Evolutionary conservation across 2,329 filamentous ascomycete species (phyloP), one percentile per base, ranked within the genome.

Genomic region (Onygenales sp.): DNA sequence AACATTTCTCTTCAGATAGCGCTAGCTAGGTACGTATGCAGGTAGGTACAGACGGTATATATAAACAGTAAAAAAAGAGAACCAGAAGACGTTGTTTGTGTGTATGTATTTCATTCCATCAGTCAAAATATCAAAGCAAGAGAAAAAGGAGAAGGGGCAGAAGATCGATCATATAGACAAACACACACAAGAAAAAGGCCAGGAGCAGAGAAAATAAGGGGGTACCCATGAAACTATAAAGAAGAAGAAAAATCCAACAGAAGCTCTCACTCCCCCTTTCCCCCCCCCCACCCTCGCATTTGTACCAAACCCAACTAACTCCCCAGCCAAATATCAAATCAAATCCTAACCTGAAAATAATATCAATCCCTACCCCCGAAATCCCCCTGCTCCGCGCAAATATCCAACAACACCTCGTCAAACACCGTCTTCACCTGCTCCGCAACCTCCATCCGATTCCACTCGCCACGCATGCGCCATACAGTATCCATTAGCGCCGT

Each of bases 401-500:
- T 85, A 33, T 78, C 78, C 5, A 59, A 57, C 56, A 85, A 78
- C 2, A 74, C 75, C 33, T 84, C 82, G 61, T 94, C 91, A 68
- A 95, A 95, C 4, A 87, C 82, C 13, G 79, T 75, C 43, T 75
- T 76, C 39, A 94, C 78, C 39, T 77, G 73, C 45, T 73, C 73
- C 11, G 85, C 77, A 11, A 95, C 90, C 61, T 78, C 78, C 62
- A 83, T 85, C 43, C 93, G 82, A 70, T 98, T 93, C 82, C 88
- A 93, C 63, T 94, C 85, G 47, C 82, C 79, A 49, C 90, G 80
- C 56, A 80, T 80, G 56, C 78, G 78, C 93, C 93, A 98, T 44
- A 97, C 80, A 58, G 85, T 83, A 56, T 92, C 87, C 92, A 97
- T 97, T 58, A 97, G 75, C 60, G 86, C 83, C 7, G 90, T 85